Base-by-base conservation (phyloP, 2,329 filamentous ascomycete genomes). In the Cladosporium colombiae region DNA sequence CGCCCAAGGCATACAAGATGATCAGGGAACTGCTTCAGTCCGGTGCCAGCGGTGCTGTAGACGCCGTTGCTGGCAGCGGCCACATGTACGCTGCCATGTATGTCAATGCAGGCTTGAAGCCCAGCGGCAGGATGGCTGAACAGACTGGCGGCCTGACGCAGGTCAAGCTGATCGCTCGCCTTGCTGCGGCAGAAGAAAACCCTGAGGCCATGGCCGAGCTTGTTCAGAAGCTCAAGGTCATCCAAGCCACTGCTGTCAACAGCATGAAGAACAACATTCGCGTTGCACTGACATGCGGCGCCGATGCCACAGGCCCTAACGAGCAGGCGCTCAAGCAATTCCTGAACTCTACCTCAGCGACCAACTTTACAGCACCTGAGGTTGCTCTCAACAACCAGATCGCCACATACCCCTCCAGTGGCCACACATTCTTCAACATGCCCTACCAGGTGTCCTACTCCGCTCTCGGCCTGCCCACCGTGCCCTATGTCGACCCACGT, bases 381-480 rank as follows among this genome's bases (percentile, higher is more conserved):
- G 50, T 57, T 52, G 16, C 40, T 40, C 49, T 74, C 69, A 60
- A 74, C 75, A 58, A 78, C 73, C 25, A 70, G 73, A 61, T 72
- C 31, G 46, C 74, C 64, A 18, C 71, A 60, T 56, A 70, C 25
- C 65, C 74, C 56, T 60, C 69, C n/a, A 59, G 72, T 62, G 74
- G 77, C 69, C 95, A 93, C 77, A 89, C 92, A 0, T 96, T 98
- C 80, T 98, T 96, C 79, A 90, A 94, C 27, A 84, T 99, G 21
- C 95, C 95, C 0, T 99, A 97, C 79, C 95, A 99, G 79, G 95
- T 99, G 37, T 97, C 96, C 76, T 98, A 98, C 76, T 92, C 94
- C 8, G 91, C 89, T 18, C 84, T 95, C 53, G 90, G 92, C 21
- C 80, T 97, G 16, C 89, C 91, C 7, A 96, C 94, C 0, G 90